A percentile compares a stretch with the other conserved stretches of the same genome.
These are phyloP conservation scores for Pyrenula aspistea DNA, from an alignment of 495 filamentous ascomycete genomes.

Conservation along the genomic window DNA sequence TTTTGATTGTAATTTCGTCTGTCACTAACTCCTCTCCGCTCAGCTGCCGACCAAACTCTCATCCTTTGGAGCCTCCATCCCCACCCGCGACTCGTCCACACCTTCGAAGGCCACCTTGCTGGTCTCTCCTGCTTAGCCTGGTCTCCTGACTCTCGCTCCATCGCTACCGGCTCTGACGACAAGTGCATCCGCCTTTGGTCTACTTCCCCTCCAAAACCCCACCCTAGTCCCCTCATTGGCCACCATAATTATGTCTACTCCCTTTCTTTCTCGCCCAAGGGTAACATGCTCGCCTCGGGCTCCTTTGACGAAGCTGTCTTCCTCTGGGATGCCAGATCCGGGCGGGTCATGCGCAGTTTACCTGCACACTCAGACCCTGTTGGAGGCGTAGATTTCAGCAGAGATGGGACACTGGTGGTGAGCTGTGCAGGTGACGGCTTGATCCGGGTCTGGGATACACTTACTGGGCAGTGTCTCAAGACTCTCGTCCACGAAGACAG, in stretches of 20 bases:
- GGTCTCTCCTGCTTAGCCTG: constrained; percentile 85
- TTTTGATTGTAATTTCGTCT: background rate
- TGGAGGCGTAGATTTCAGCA: constrained; percentile 80
- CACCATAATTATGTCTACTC: constrained; percentile 95
- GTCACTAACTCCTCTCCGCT: background rate
- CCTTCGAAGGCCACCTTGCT: constrained; percentile 85
- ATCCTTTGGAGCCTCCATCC: constrained; percentile 59
- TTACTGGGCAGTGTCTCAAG: constrained; percentile 86
- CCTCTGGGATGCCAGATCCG: constrained; percentile 86
- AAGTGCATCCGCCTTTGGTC: constrained; percentile 94
- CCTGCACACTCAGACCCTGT: constrained; percentile 94
- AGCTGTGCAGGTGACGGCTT: constrained; percentile 84
- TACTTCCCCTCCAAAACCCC: constrained; percentile 55
- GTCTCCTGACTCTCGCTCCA: constrained; percentile 72
- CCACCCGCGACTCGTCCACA: constrained; percentile 46
- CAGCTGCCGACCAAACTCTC: constrained; percentile 73
- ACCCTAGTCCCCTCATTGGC: constrained; percentile 56
- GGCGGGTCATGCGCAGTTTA: constrained; percentile 71
- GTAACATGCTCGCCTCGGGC: constrained; percentile 88
- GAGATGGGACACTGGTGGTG: constrained; percentile 82
- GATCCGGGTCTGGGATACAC: constrained; percentile 90
- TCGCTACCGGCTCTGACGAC: constrained; percentile 91
- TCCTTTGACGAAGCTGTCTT: constrained; percentile 97
- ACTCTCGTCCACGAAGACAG: constrained; percentile 96
- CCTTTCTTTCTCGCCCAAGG: constrained; percentile 88